phyloP scores from a whole-genome alignment of 192 early-diverging fungal species.

The Coemansia guatemalensis region DNA sequence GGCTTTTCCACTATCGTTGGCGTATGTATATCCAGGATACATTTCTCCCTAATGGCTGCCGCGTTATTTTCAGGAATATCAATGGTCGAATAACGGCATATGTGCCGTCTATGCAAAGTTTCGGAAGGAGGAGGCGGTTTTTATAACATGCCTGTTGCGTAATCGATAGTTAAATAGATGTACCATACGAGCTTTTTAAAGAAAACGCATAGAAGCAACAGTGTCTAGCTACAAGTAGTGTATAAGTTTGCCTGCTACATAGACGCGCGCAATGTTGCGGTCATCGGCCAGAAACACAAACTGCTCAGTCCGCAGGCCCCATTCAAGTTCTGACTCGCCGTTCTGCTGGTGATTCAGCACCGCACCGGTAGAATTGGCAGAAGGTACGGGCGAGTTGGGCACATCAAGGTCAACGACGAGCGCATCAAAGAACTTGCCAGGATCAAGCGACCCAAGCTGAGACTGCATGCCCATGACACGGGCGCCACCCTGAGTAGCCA shows the following conservation, averaged over 20 bases:
- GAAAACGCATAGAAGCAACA: background rate
- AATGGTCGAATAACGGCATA: constrained; percentile 50
- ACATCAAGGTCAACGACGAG: constrained; percentile 75
- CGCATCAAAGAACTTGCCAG: constrained; percentile 93
- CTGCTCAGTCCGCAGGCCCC: constrained; percentile 66
- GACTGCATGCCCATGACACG: constrained; percentile 70
- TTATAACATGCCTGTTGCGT: constrained; percentile 1
- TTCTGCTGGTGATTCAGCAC: constrained; percentile 10
- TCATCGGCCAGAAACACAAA: constrained; percentile 93
- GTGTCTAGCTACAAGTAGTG: constrained; percentile 22
- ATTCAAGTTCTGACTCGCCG: constrained; percentile 14
- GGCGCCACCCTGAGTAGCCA: constrained; percentile 93
- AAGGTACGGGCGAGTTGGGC: constrained; percentile 52
- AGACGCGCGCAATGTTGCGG: constrained; percentile 78
- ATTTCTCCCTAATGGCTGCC: constrained; percentile 57
- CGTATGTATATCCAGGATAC: constrained; percentile 53
- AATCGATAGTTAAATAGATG: constrained; percentile 4
- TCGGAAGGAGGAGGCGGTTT: background rate
- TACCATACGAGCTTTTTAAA: background rate
- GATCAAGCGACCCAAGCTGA: constrained; percentile 77
- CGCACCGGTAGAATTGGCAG: constrained; percentile 20
- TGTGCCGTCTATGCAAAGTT: constrained; percentile 29
- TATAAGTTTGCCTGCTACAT: constrained; percentile 66
- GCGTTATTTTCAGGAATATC: constrained; percentile 67
- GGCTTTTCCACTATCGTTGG: constrained; percentile 83